These are phyloP conservation scores for Dispira simplex DNA, from an alignment of 192 early-diverging fungal species.

Conservation along the genomic window DNA sequence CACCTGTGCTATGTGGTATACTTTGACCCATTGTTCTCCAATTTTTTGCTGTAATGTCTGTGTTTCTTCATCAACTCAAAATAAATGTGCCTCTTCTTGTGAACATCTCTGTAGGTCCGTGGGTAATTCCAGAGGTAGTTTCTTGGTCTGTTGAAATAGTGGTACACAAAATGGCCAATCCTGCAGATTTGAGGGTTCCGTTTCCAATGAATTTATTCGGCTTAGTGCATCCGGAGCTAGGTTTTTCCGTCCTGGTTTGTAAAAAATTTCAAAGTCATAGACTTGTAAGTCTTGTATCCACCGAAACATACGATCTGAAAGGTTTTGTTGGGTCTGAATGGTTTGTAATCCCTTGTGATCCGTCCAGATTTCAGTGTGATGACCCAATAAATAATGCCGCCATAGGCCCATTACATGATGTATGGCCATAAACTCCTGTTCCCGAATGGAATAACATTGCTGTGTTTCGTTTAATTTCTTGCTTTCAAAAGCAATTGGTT, in stretches of 20 bases:
- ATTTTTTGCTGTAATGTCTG: background rate
- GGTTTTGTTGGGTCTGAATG: background rate
- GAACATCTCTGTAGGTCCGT: background rate
- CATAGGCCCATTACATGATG: background rate
- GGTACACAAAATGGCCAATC: background rate
- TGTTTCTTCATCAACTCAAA: background rate
- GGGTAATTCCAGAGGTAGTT: background rate
- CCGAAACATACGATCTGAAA: background rate
- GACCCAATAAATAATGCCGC: constrained; percentile 2
- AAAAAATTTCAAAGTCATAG: background rate
- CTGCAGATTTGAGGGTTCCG: background rate
- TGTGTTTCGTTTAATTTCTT: background rate
- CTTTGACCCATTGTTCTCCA: background rate
- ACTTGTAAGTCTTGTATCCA: constrained; percentile 3
- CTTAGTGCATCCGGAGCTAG: background rate
- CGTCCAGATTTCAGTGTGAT: background rate
- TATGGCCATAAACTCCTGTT: constrained; percentile 6
- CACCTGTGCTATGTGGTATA: background rate
- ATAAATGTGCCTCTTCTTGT: background rate
- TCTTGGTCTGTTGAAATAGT: background rate
- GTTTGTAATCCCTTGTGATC: background rate
- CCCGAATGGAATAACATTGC: background rate
- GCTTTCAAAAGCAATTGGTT: constrained; percentile 1
- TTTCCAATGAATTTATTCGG: background rate
- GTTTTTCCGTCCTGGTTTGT: background rate